Evolutionary conservation across 2,329 filamentous ascomycete species (phyloP), one percentile per base, ranked within the genome.

Genomic region (Monilinia laxa): DNA sequence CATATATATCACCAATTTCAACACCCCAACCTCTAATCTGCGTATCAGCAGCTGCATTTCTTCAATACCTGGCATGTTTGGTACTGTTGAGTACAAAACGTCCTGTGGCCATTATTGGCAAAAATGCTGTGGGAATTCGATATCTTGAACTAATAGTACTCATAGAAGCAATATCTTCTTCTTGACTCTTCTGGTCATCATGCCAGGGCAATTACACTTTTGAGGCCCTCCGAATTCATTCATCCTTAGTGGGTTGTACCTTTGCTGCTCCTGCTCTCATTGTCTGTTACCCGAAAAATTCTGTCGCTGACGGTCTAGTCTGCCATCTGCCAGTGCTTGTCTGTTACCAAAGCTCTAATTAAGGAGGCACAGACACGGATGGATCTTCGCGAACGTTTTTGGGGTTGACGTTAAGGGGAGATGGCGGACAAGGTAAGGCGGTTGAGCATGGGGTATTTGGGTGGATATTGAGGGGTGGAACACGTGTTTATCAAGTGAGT

Each of bases 381-480:
- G 7, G 20, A 49, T 49, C 18, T 20, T 23, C 45, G 45, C 3
- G 45, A 4, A 20, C 20, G 20, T 4, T 49, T 49, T n/a, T 11
- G n/a, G 20, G 45, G 20, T 23, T 7, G 45, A 49, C 20, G 20
- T 49, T 23, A 20, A n/a, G 45, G 20, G 18, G 11, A 7, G 20
- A 49, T 49, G 20, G n/a, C 10, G 18, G 18, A 20, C n/a, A 23
- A 9, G 16, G 45, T 3, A 20, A n/a, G 45, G n/a, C 6, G 20
- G 20, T 49, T 49, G 18, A 6, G 11, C 9, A n/a, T 49, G 20
- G 6, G 67, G 14, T 73, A 80, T 76, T 0, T 78, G 80, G 18
- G 31, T n/a, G 10, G 59, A 20, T 23, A 53, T 49, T 53, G 31
- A 12, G n/a, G n/a, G 5, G 35, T 3, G 55, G 35, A 20, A 20